phyloP scores from a whole-genome alignment of 1,284 basidiomycete species.

The Irpex lacteus region DNA sequence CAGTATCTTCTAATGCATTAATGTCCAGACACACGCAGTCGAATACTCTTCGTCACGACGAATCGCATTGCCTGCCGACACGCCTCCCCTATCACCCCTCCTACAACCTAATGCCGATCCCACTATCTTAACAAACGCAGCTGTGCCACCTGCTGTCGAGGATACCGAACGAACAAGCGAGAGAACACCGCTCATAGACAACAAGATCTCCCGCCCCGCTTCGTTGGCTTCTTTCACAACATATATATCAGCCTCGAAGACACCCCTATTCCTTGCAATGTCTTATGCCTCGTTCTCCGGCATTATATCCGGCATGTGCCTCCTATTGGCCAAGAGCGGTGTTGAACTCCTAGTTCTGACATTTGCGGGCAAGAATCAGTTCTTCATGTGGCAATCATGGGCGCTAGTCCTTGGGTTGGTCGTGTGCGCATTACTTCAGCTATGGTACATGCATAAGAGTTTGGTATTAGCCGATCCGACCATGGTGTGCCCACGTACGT shows the following conservation, averaged over 20 bases:
- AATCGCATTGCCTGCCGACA: slow-evolving; percentile 27
- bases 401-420: slow-evolving; percentile 68
- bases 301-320: slow-evolving; percentile 90
- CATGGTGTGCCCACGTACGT: slow-evolving; percentile 85
- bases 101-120: slow-evolving; percentile 27
- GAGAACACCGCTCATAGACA: slow-evolving; percentile 57
- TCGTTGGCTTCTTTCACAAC: slow-evolving; percentile 26
- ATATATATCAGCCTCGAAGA: slow-evolving; percentile 35
- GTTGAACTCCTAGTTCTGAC: slow-evolving; percentile 88
- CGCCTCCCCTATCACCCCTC: slow-evolving; percentile 33
- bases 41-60: slow-evolving; percentile 46
- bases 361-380: slow-evolving; percentile 81
- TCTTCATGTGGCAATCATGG: slow-evolving; percentile 84
- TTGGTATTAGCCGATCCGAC: slow-evolving; percentile 85
- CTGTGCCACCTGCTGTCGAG: slow-evolving; percentile 26
- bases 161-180: slow-evolving; percentile 43
- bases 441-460: slow-evolving; percentile 93
- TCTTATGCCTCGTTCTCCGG: slow-evolving; percentile 90
- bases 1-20: background rate
- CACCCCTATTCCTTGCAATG: slow-evolving; percentile 72
- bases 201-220: slow-evolving; percentile 33
- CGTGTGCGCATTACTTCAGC: slow-evolving; percentile 72
- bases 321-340: slow-evolving; percentile 92
- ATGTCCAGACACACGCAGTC: slow-evolving; percentile 49
- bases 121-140: slow-evolving; percentile 27